Conservation (phyloP, 2,329 filamentous ascomycete genomes). For the Lachnellula suecica region DNA sequence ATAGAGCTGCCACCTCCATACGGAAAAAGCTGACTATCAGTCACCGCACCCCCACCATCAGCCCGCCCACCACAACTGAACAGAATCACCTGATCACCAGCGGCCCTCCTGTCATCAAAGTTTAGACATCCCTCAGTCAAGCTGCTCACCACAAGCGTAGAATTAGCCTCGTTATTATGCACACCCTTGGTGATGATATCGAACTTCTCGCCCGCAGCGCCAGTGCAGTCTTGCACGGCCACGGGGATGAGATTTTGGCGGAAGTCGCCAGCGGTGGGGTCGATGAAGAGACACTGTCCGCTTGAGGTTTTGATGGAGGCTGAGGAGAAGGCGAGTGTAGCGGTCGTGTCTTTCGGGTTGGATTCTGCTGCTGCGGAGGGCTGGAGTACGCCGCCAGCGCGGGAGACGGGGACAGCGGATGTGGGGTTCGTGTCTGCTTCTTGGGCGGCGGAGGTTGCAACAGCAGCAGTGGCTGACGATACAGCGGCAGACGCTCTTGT, state of each 20-base stretch:
- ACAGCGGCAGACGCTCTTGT: background rate
- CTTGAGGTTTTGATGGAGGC: slow-evolving; percentile 41
- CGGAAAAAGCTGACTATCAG: slow-evolving; percentile 48
- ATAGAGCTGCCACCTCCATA: slow-evolving; percentile 43
- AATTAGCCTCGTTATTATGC: slow-evolving; percentile 46
- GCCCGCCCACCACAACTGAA: slow-evolving; percentile 60
- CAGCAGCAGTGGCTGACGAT: slow-evolving; percentile 1
- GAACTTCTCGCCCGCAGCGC: slow-evolving; percentile 40
- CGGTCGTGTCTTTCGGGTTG: slow-evolving; percentile 41
- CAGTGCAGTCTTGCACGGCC: slow-evolving; percentile 38
- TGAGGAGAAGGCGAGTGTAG: slow-evolving; percentile 39
- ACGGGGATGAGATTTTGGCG: slow-evolving; percentile 45
- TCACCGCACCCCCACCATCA: slow-evolving; percentile 43
- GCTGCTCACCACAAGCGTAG: slow-evolving; percentile 53
- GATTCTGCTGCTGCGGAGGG: slow-evolving; percentile 48
- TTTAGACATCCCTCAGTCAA: slow-evolving; percentile 58
- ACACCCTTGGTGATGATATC: slow-evolving; percentile 47
- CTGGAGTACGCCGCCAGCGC: slow-evolving; percentile 48
- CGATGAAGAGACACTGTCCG: slow-evolving; percentile 42
- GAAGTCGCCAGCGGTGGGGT: slow-evolving; percentile 45
- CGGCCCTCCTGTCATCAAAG: slow-evolving; percentile 51
- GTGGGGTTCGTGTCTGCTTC: slow-evolving; percentile 35
- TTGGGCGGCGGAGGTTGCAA: slow-evolving; percentile 6
- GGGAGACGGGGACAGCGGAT: slow-evolving; percentile 45
- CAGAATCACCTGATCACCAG: slow-evolving; percentile 52